A percentile compares a stretch with the other conserved stretches of the same genome.
Conservation (phyloP, 805 yeast genomes). For the Torulaspora gathmanii region DNA sequence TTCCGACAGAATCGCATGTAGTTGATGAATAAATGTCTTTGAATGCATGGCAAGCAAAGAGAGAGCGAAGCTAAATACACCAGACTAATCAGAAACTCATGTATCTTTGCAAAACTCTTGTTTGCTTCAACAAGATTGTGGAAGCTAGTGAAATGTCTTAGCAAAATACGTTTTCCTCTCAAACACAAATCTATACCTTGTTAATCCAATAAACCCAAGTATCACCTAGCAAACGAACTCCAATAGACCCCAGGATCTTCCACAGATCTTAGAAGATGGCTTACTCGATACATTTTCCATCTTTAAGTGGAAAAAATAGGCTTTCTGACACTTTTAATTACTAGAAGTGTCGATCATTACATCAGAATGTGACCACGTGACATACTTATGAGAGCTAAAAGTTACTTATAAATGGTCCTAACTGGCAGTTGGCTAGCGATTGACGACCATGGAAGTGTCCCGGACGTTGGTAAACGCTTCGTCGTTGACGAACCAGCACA, state of each 20-base stretch:
- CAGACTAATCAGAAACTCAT: not conserved
- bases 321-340: constrained; percentile 2
- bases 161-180: not conserved
- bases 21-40: constrained; percentile 31
- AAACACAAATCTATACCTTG: not conserved
- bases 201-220: not conserved
- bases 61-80: not conserved
- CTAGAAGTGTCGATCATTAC: too few relatives aligned
- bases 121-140: not conserved
- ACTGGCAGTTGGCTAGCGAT: not conserved
- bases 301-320: not conserved
- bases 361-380: not conserved
- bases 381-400: not conserved
- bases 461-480: constrained; percentile 44
- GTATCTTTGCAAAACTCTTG: constrained; percentile 1
- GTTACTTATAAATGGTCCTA: not conserved
- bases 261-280: not conserved
- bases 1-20: constrained; percentile 28
- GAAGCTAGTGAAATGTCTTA: too few relatives aligned
- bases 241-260: not conserved
- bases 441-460: not conserved
- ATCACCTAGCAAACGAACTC: not conserved
- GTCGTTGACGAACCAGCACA: constrained; percentile 78
- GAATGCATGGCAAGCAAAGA: constrained; percentile 18
- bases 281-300: not conserved